Conservation (phyloP, 768 basidiomycete genomes). For the Suillus lakei region DNA sequence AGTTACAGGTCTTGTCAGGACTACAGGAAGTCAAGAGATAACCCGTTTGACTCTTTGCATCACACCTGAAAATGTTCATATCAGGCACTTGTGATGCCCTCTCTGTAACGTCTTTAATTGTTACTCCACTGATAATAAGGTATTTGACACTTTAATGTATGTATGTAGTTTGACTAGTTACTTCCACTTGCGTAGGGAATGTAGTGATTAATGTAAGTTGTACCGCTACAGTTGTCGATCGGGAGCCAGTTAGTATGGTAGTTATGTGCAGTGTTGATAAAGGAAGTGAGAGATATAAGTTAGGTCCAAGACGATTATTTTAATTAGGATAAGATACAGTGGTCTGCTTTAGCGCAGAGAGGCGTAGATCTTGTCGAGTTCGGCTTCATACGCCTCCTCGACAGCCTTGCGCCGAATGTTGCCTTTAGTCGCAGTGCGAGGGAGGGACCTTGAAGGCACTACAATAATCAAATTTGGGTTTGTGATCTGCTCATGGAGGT, state of each 20-base stretch:
- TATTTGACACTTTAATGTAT: background rate
- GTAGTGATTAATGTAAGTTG: conserved; percentile 1
- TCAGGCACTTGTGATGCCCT: conserved; percentile 3
- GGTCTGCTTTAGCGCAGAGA: conserved; percentile 21
- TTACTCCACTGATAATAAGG: background rate
- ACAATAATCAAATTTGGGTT: conserved; percentile 68
- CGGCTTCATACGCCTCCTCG: conserved; percentile 62
- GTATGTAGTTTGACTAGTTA: background rate
- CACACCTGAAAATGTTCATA: conserved; percentile 21
- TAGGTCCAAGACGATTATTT: conserved; percentile 10
- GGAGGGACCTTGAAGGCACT: conserved; percentile 67
- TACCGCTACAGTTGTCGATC: conserved; percentile 8
- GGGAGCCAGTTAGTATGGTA: background rate
- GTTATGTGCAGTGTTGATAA: background rate
- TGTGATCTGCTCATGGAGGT: conserved; percentile 79
- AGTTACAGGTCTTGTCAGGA: conserved; percentile 34
- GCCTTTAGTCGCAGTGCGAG: conserved; percentile 81
- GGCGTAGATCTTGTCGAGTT: conserved; percentile 64
- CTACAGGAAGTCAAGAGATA: conserved; percentile 23
- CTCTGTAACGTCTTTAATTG: background rate
- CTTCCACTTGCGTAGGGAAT: conserved; percentile 1
- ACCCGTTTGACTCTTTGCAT: conserved; percentile 31
- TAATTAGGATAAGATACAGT: background rate
- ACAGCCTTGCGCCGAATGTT: conserved; percentile 80
- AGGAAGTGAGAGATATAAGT: conserved; percentile 20